Conservation (phyloP, 805 yeast species). For the Priceomyces haplophilus region DNA sequence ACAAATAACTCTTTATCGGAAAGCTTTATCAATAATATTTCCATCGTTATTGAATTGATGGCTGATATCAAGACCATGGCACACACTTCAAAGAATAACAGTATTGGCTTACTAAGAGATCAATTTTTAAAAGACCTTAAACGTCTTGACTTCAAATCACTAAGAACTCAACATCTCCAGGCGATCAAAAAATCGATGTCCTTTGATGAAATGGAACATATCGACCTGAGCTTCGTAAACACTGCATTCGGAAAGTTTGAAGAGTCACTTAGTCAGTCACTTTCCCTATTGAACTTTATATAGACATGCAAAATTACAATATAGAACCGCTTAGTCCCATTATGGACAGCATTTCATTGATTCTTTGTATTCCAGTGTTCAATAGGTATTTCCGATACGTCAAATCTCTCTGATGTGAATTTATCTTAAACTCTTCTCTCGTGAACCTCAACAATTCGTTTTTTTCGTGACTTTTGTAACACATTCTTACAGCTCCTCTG, state of each 20-base stretch:
- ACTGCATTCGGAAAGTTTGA: constrained; percentile 5
- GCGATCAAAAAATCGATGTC: background rate
- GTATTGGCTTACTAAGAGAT: constrained; percentile 1
- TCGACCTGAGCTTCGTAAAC: constrained; percentile 2
- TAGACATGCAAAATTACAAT: constrained; percentile 1
- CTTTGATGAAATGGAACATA: background rate
- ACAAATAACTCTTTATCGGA: constrained; percentile 14
- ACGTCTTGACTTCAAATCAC: constrained; percentile 4
- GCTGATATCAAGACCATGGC: constrained; percentile 9
- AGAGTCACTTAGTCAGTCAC: constrained; percentile 5
- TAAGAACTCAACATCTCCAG: constrained; percentile 6
- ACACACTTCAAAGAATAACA: background rate
- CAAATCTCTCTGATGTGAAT: constrained; percentile 26
- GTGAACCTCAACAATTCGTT: constrained; percentile 30
- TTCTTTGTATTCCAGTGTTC: constrained; percentile 28
- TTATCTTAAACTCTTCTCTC: constrained; percentile 32
- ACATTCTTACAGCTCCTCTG: constrained; percentile 29
- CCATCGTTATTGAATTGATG: constrained; percentile 14
- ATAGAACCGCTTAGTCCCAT: constrained; percentile 13
- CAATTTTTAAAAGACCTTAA: constrained; percentile 7
- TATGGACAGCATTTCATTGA: constrained; percentile 24
- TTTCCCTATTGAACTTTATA: constrained; percentile 1
- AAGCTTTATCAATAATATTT: constrained; percentile 18
- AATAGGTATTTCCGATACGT: constrained; percentile 37
- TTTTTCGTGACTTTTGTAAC: constrained; percentile 36